phyloP scores from a whole-genome alignment of 2,329 filamentous ascomycete genomes.

The Lomentospora prolificans region DNA sequence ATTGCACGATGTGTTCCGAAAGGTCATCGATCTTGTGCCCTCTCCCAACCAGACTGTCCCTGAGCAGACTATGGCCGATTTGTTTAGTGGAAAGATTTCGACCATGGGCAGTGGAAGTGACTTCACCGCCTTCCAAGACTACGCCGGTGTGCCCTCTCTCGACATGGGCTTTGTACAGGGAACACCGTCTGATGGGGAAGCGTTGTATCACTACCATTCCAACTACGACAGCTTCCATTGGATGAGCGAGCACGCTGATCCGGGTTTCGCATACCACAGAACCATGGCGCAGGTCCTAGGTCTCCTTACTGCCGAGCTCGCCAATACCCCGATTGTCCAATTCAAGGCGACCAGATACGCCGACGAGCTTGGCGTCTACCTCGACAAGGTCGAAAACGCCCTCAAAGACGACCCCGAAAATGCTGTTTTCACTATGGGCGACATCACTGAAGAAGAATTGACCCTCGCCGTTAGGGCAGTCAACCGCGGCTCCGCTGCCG shows the following conservation, averaged over 20 bases:
- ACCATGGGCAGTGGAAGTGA: slow-evolving; percentile 67
- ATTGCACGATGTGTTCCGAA: slow-evolving; percentile 61
- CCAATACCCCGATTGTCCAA: slow-evolving; percentile 51
- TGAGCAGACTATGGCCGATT: slow-evolving; percentile 60
- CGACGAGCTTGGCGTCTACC: slow-evolving; percentile 40
- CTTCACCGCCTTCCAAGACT: slow-evolving; percentile 67
- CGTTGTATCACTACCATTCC: slow-evolving; percentile 75
- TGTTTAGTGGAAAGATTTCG: slow-evolving; percentile 51
- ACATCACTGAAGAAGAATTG: slow-evolving; percentile 17
- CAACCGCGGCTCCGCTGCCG: slow-evolving; percentile 14
- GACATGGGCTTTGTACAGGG: slow-evolving; percentile 48
- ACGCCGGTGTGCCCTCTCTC: slow-evolving; percentile 54
- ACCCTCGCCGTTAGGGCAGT: slow-evolving; percentile 20
- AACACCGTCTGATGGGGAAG: slow-evolving; percentile 23
- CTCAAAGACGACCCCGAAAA: slow-evolving; percentile 23
- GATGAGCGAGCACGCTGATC: slow-evolving; percentile 76
- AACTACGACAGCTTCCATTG: slow-evolving; percentile 88
- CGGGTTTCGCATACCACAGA: slow-evolving; percentile 54
- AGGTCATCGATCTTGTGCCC: slow-evolving; percentile 52
- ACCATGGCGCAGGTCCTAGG: slow-evolving; percentile 57
- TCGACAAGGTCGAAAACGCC: slow-evolving; percentile 40
- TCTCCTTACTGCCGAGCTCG: slow-evolving; percentile 49
- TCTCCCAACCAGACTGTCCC: slow-evolving; percentile 69
- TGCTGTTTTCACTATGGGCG: slow-evolving; percentile 3
- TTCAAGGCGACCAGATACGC: slow-evolving; percentile 59